Evolutionary conservation across 495 filamentous ascomycete genomes (phyloP).

Genomic region (Bacidia gigantensis): DNA sequence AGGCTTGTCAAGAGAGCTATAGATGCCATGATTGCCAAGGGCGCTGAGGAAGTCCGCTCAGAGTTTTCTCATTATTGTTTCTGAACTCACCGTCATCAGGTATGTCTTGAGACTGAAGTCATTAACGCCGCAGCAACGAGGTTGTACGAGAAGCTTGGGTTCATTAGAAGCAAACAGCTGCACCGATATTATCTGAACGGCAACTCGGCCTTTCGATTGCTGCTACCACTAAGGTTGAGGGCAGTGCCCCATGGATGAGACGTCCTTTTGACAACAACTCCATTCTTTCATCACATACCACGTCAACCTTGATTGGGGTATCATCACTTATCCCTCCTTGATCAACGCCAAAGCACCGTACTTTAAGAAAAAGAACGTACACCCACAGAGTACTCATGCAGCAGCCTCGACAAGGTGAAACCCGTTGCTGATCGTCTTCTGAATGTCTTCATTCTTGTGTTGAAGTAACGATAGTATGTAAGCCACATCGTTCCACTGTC

Average conservation of each 20-base stretch:
- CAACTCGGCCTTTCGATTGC: conserved; percentile 80
- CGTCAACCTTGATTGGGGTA: neutral
- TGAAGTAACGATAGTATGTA: conserved; percentile 79
- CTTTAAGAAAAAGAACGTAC: neutral
- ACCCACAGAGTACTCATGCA: conserved; percentile 31
- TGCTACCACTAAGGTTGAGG: conserved; percentile 61
- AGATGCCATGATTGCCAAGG: conserved; percentile 69
- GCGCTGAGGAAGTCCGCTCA: conserved; percentile 67
- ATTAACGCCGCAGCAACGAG: conserved; percentile 85
- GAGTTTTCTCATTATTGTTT: neutral
- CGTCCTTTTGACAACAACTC: neutral
- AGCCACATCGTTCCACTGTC: conserved; percentile 94
- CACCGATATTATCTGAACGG: conserved; percentile 96
- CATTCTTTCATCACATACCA: neutral
- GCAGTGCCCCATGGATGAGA: neutral
- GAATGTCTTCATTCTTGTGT: conserved; percentile 97
- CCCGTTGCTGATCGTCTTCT: conserved; percentile 65
- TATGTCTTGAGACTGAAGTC: conserved; percentile 94
- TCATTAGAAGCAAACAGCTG: conserved; percentile 80
- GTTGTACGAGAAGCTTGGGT: conserved; percentile 86
- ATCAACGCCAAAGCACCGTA: neutral
- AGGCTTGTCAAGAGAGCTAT: conserved; percentile 80
- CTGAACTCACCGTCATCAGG: conserved; percentile 26
- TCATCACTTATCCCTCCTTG: neutral
- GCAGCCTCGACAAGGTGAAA: conserved; percentile 67